Percentiles rank a stretch among this genome's conserved stretches.
These are phyloP conservation scores for Teunomyces stri DNA, from an alignment of 805 yeast genomes.

Conservation along the genomic window DNA sequence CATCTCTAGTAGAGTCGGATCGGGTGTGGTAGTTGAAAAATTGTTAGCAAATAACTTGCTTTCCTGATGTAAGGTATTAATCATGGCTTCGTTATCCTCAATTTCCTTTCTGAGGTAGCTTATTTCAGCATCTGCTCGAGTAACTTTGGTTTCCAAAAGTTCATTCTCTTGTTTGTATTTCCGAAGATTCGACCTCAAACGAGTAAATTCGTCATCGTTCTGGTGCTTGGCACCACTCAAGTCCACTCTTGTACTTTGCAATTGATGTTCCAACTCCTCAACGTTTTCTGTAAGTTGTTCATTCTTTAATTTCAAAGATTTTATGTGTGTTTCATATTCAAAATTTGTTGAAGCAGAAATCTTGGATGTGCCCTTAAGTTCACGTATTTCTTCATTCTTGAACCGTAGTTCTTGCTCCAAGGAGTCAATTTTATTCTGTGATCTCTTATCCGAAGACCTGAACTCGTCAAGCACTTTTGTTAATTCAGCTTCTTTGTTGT, in stretches of 20 bases:
- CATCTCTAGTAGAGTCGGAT: conserved; percentile 11
- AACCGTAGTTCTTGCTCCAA: conserved; percentile 9
- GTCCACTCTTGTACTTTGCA: background rate
- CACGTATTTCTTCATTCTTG: conserved; percentile 7
- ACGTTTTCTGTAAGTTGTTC: conserved; percentile 9
- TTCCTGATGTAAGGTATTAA: background rate
- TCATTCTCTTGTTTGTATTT: conserved; percentile 13
- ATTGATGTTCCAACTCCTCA: conserved; percentile 1
- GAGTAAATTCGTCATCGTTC: background rate
- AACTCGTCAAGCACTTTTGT: conserved; percentile 1
- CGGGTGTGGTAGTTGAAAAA: conserved; percentile 1
- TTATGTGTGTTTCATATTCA: conserved; percentile 24
- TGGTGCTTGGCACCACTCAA: background rate
- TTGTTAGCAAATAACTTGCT: background rate
- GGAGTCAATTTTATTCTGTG: conserved; percentile 8
- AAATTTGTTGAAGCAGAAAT: conserved; percentile 12
- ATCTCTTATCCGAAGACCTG: conserved; percentile 4
- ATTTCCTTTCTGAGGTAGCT: conserved; percentile 1
- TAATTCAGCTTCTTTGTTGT: conserved; percentile 3
- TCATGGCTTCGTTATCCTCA: background rate
- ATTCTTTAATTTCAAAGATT: conserved; percentile 20
- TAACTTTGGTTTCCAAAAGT: conserved; percentile 12
- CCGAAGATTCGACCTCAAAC: background rate
- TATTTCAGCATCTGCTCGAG: background rate
- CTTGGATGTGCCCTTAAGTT: conserved; percentile 12